Evolutionary conservation across 2,329 filamentous ascomycete species (phyloP), one percentile per base, ranked within the genome.

Genomic region (Aspergillus sp.): DNA sequence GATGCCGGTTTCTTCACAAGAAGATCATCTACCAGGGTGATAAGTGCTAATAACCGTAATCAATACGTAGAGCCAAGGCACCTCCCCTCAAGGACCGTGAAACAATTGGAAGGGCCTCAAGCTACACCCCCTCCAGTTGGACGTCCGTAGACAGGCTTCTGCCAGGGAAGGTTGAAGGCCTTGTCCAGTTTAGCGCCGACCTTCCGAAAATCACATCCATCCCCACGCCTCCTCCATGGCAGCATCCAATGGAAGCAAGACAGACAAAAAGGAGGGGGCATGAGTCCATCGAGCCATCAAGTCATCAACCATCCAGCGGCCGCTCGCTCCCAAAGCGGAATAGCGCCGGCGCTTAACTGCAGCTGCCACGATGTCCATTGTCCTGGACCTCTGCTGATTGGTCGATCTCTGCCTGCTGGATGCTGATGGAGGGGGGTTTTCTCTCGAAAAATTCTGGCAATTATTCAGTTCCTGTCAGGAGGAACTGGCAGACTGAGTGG

Each of bases 261-360:
- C 17, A 37, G 40, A 35, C 49, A 52, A 39, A 41, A 27, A 35
- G 52, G 49, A 46, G 53, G 48, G 56, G 57, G 54, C 35, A 3
- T 37, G 12, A 37, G 15, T 37, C 35, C 31, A 55, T 48, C 50
- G 31, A 52, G n/a, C 33, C 44, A 45, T 52, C 50, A 45, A 45
- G n/a, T 23, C 41, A 45, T 31, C 27, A 31, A 31, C 27, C 27
- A 31, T 31, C 23, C 41, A 52, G 50, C 49, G 50, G 50, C 27
- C 40, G 17, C 50, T 52, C 31, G 5, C 11, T 21, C 51, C 51
- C 1, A 23, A 55, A 35, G 1, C 1, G 53, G 57, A 4, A 39
- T 64, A 64, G 62, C 56, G 61, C 62, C 59, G 52, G 63, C 63
- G 63, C 63, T 65, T 65, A 65, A 64, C 49, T 60, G 59, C 59